Conservation (phyloP, 495 filamentous ascomycete species). For the Tetracladium setigerum region DNA sequence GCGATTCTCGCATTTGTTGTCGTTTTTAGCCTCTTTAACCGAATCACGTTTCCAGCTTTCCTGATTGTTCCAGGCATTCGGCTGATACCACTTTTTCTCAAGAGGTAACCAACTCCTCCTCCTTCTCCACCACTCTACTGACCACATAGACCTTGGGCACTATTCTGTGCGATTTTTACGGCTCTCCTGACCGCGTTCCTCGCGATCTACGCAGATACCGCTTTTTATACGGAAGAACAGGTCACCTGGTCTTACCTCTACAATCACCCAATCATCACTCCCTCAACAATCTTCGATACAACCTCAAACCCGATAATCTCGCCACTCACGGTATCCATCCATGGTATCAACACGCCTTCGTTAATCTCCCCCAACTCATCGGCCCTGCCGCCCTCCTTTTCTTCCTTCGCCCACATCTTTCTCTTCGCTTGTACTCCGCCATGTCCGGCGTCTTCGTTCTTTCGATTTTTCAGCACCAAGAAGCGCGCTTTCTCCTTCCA, state of each 20-base stretch:
- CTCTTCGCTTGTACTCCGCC: conserved; percentile 64
- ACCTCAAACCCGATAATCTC: conserved; percentile 66
- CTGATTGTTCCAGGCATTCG: conserved; percentile 71
- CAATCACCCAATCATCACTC: conserved; percentile 68
- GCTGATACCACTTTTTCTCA: conserved; percentile 75
- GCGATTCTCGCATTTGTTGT: conserved; percentile 69
- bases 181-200: conserved; percentile 54
- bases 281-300: conserved; percentile 91
- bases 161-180: conserved; percentile 52
- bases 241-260: conserved; percentile 48
- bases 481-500: conserved; percentile 88
- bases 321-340: conserved; percentile 89
- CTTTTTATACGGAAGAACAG: conserved; percentile 61
- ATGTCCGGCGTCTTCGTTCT: conserved; percentile 73
- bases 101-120: conserved; percentile 49
- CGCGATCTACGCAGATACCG: conserved; percentile 74
- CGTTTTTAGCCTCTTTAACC: conserved; percentile 85
- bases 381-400: conserved; percentile 77
- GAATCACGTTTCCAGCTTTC: conserved; percentile 94
- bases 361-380: conserved; percentile 81
- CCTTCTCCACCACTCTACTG: not conserved
- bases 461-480: conserved; percentile 85
- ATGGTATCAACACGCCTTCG: conserved; percentile 78
- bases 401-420: conserved; percentile 45
- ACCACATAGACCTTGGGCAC: conserved; percentile 52